phyloP scores from a whole-genome alignment of 768 basidiomycete species.

The Termitomyces sp. region DNA sequence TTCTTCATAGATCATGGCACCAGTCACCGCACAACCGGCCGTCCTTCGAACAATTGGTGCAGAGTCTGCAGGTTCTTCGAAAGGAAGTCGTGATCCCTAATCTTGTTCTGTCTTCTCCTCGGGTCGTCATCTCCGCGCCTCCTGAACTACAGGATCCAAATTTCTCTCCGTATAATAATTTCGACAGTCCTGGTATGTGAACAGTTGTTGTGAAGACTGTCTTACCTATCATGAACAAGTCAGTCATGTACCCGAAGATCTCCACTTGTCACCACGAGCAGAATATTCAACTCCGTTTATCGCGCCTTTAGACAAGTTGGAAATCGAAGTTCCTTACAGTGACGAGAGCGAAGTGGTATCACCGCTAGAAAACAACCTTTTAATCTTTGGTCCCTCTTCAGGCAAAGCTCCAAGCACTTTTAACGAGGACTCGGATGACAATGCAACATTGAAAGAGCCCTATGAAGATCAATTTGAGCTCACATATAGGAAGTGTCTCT shows the following conservation, averaged over 20 bases:
- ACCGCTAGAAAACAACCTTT: neutral
- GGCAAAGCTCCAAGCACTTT: neutral
- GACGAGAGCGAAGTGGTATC: neutral
- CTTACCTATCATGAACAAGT: neutral
- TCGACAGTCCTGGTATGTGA: constrained; percentile 1
- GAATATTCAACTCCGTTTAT: constrained; percentile 9
- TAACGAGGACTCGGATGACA: neutral
- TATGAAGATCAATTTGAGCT: constrained; percentile 3
- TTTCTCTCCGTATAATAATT: neutral
- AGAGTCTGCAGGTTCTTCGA: neutral
- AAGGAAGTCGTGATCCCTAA: neutral
- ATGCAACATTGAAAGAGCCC: neutral
- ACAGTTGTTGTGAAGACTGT: neutral
- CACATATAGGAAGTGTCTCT: constrained; percentile 8
- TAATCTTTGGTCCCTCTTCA: neutral
- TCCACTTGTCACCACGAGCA: neutral
- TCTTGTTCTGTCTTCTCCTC: neutral
- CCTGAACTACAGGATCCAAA: neutral
- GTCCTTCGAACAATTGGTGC: constrained; percentile 1
- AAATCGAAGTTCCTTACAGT: neutral
- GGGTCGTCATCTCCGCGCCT: constrained; percentile 1
- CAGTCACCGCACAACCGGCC: constrained; percentile 2
- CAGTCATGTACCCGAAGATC: neutral
- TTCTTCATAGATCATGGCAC: constrained; percentile 6
- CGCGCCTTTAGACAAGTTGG: neutral